phyloP scores from a whole-genome alignment of 2,329 filamentous ascomycete species.

The Ascocoryne sarcoides region DNA sequence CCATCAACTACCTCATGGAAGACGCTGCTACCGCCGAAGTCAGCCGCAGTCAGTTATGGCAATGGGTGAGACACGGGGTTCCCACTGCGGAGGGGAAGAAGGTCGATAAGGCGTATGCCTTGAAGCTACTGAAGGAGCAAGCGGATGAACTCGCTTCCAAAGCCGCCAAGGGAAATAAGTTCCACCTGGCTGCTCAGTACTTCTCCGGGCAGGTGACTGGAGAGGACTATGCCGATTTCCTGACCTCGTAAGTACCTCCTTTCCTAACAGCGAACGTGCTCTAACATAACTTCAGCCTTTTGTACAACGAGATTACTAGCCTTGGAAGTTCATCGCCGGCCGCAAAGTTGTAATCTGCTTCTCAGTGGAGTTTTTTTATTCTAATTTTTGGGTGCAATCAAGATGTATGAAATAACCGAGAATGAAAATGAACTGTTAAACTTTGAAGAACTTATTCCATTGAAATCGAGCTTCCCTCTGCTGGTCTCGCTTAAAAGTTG shows the following conservation, averaged over 20 bases:
- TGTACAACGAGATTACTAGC: slow-evolving; percentile 83
- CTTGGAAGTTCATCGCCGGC: slow-evolving; percentile 40
- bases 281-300: slow-evolving; percentile 43
- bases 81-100: slow-evolving; percentile 80
- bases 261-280: not conserved
- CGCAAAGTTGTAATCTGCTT: slow-evolving; percentile 26
- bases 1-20: slow-evolving; percentile 98
- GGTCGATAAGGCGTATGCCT: slow-evolving; percentile 85
- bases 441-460: too few relatives aligned
- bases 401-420: too few relatives aligned
- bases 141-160: slow-evolving; percentile 65
- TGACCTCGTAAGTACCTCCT: slow-evolving; percentile 60
- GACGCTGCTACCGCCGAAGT: slow-evolving; percentile 97
- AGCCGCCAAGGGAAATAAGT: slow-evolving; percentile 85
- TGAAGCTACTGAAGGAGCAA: slow-evolving; percentile 80
- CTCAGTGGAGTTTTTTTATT: too few relatives aligned
- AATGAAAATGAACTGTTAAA: too few relatives aligned
- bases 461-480: too few relatives aligned
- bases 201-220: slow-evolving; percentile 89
- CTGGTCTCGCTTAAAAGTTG: too few relatives aligned
- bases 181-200: slow-evolving; percentile 80
- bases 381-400: too few relatives aligned
- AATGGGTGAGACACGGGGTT: slow-evolving; percentile 74
- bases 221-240: slow-evolving; percentile 94
- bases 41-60: slow-evolving; percentile 89